Percentiles rank a stretch among this genome's conserved stretches.
Evolutionary conservation across 2,329 filamentous ascomycete genomes (phyloP).

Genomic region (Rhinocladiella similis): DNA sequence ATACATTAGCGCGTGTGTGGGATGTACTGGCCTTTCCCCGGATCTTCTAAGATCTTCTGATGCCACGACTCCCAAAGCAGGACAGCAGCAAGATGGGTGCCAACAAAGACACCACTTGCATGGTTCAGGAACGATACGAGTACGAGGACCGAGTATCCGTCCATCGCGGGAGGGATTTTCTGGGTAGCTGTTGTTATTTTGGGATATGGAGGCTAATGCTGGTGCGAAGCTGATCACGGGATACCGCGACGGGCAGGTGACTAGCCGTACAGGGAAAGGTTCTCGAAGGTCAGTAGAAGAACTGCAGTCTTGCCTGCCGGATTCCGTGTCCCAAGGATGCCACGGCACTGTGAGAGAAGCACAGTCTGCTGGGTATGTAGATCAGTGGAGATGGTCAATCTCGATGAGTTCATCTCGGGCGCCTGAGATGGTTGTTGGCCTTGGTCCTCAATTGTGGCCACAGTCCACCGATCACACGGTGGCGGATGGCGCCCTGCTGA

Average conservation of each 20-base stretch:
- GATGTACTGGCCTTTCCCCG: background rate
- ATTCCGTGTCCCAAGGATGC: background rate
- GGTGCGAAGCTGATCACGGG: background rate
- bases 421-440: background rate
- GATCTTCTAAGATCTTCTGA: background rate
- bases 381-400: background rate
- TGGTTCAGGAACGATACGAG: background rate
- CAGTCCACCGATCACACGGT: background rate
- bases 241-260: background rate
- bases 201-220: background rate
- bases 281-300: constrained; percentile 1
- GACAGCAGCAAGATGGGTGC: too few relatives aligned
- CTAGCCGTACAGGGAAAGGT: background rate
- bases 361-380: background rate
- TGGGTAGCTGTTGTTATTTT: background rate
- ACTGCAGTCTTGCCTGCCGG: background rate
- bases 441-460: background rate
- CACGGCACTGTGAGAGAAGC: background rate
- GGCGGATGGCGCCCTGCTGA: background rate
- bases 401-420: background rate
- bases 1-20: background rate
- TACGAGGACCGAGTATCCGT: background rate
- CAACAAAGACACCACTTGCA: too few relatives aligned
- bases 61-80: background rate
- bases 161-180: background rate